These are phyloP conservation scores for Calonectria henricotiae DNA, from an alignment of 2,329 filamentous ascomycete species.

Conservation along the genomic window DNA sequence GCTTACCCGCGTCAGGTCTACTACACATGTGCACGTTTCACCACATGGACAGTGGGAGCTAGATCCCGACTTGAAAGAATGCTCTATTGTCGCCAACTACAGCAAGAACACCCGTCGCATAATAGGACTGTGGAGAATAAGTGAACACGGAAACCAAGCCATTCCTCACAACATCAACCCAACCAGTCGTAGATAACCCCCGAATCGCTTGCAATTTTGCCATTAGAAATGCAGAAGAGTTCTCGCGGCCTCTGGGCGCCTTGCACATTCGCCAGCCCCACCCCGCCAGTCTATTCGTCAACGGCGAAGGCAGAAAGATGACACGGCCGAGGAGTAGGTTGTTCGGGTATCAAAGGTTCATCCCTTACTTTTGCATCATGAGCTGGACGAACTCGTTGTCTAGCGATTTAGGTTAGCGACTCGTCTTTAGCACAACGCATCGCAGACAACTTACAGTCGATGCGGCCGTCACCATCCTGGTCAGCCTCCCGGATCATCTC, in stretches of 20 bases:
- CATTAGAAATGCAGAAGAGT: slow-evolving; percentile 52
- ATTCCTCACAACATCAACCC: slow-evolving; percentile 51
- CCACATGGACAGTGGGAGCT: slow-evolving; percentile 10
- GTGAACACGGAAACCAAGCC: slow-evolving; percentile 50
- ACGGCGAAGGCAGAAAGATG: slow-evolving; percentile 40
- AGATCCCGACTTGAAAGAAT: slow-evolving; percentile 44
- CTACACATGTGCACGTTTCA: slow-evolving; percentile 11
- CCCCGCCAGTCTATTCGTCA: slow-evolving; percentile 30
- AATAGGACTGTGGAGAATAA: slow-evolving; percentile 45
- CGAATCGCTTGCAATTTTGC: slow-evolving; percentile 55
- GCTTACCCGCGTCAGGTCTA: slow-evolving; percentile 9
- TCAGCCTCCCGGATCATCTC: slow-evolving; percentile 95
- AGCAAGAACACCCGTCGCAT: slow-evolving; percentile 43
- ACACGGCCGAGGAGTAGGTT: slow-evolving; percentile 43
- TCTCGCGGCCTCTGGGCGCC: slow-evolving; percentile 42
- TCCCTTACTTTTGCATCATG: slow-evolving; percentile 92
- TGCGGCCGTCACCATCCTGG: slow-evolving; percentile 90
- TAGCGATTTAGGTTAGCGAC: slow-evolving; percentile 58
- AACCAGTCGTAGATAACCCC: slow-evolving; percentile 50
- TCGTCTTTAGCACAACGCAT: neutral
- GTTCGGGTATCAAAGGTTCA: slow-evolving; percentile 50
- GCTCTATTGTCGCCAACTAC: slow-evolving; percentile 49
- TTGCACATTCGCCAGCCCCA: slow-evolving; percentile 42
- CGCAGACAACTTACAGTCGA: slow-evolving; percentile 78
- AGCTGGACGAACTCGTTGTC: slow-evolving; percentile 95